Percentiles rank a stretch among this genome's conserved stretches.
phyloP scores from a whole-genome alignment of 805 yeast genomes.

The Debaryomyces tyrocola region DNA sequence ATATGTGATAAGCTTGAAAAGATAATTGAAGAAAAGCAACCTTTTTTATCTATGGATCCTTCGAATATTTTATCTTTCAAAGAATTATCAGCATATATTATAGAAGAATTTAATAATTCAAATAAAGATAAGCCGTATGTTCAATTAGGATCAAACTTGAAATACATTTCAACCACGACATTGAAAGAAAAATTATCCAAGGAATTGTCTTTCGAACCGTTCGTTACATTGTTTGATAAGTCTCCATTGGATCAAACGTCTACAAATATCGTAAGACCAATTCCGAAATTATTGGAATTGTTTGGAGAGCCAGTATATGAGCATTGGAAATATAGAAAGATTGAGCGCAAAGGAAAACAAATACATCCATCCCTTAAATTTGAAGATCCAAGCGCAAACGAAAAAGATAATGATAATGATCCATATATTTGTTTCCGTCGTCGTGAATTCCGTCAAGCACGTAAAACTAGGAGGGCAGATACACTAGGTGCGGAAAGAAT shows the following conservation, averaged over 20 bases:
- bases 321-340: constrained; percentile 79
- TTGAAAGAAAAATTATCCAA: constrained; percentile 58
- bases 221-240: constrained; percentile 60
- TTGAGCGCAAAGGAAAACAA: constrained; percentile 65
- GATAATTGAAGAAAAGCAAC: constrained; percentile 77
- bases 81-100: constrained; percentile 59
- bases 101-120: constrained; percentile 32
- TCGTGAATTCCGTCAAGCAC: constrained; percentile 91
- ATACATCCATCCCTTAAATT: constrained; percentile 76
- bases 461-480: constrained; percentile 95
- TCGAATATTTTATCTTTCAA: constrained; percentile 66
- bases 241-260: constrained; percentile 21
- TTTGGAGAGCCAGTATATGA: constrained; percentile 72
- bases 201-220: constrained; percentile 55
- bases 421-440: constrained; percentile 96
- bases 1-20: constrained; percentile 73
- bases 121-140: constrained; percentile 25
- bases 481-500: constrained; percentile 84
- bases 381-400: constrained; percentile 73
- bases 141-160: constrained; percentile 27
- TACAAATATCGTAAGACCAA: constrained; percentile 37
- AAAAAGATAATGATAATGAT: constrained; percentile 83
- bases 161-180: constrained; percentile 50
- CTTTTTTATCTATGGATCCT: constrained; percentile 85
- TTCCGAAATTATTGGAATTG: constrained; percentile 47